Base-by-base conservation (phyloP, 2,329 filamentous ascomycete genomes). In the Alternaria sp. region DNA sequence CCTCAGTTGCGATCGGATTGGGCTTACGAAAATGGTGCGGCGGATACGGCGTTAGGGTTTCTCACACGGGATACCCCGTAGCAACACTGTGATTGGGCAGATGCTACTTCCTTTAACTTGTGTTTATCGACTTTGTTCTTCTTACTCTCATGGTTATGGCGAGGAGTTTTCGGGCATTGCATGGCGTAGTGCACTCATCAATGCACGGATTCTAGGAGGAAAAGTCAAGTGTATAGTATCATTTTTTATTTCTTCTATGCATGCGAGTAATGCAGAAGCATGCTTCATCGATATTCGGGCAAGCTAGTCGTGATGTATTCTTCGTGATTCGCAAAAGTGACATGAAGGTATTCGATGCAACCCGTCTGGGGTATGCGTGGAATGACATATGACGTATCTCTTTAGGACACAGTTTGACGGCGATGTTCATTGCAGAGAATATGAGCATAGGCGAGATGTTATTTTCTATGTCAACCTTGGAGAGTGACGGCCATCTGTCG, bases 161-260 rank as follows among this genome's bases (percentile, higher is more conserved):
- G 63, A 64, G 73, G 73, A 72, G 72, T 75, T 73, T 59, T 44
- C 49, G 66, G 73, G 67, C 71, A 74, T 74, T 74, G 70, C 72
- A 74, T 70, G 67, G 71, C 66, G 66, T 66, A 66, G 64, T 53
- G 54, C 60, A 61, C 58, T 67, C 53, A 58, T 65, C 62, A 53
- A 51, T 62, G 63, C 63, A 59, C 60, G 58, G 60, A 60, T 33
- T 49, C 68, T 51, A 51, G 61, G 58, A 57, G 14, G 58, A 73
- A 73, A 71, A 72, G 69, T 41, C 66, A 58, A 56, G 33, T 75
- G 73, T 75, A 73, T 55, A 74, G 56, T 71, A 74, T 68, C 64
- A 68, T 61, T 55, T 37, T 37, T 64, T 61, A 47, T 64, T 60
- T 51, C 25, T 37, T 21, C 51, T 41, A 41, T 58, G 59, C 61